These are phyloP conservation scores for Tubosaeta brunneosetosa DNA, from an alignment of 768 basidiomycete genomes.

Conservation along the genomic window DNA sequence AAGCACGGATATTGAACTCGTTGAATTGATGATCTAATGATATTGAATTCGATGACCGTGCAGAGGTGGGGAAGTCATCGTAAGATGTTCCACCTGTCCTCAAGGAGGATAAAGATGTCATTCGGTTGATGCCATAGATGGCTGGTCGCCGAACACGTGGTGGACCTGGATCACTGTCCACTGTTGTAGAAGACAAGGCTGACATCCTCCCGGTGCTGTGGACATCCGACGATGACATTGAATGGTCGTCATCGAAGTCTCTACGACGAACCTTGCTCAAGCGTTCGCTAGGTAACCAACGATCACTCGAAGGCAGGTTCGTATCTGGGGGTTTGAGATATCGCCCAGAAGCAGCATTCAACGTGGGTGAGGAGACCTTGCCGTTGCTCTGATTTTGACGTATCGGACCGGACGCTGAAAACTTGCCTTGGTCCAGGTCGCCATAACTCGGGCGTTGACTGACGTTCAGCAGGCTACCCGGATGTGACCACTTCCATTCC, in stretches of 20 bases:
- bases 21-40: constrained; percentile 73
- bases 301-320: constrained; percentile 36
- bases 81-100: constrained; percentile 54
- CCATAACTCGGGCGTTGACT: constrained; percentile 28
- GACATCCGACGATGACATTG: constrained; percentile 85
- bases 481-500: constrained; percentile 52
- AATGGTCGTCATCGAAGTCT: constrained; percentile 87
- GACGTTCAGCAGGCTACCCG: constrained; percentile 42
- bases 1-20: constrained; percentile 70
- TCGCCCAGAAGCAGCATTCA: constrained; percentile 60
- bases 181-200: constrained; percentile 74
- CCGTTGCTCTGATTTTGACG: constrained; percentile 50
- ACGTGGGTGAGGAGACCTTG: constrained; percentile 42
- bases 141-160: constrained; percentile 59
- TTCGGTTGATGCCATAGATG: constrained; percentile 63
- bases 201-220: constrained; percentile 73
- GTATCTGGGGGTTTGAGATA: constrained; percentile 40
- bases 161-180: constrained; percentile 85
- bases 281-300: constrained; percentile 52
- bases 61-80: constrained; percentile 68
- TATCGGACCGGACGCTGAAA: constrained; percentile 58
- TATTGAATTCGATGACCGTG: constrained; percentile 75
- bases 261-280: constrained; percentile 73
- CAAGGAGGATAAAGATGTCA: constrained; percentile 72
- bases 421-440: constrained; percentile 41